Conservation (phyloP, 345 rosid genomes). For the Mercurialis annua region DNA sequence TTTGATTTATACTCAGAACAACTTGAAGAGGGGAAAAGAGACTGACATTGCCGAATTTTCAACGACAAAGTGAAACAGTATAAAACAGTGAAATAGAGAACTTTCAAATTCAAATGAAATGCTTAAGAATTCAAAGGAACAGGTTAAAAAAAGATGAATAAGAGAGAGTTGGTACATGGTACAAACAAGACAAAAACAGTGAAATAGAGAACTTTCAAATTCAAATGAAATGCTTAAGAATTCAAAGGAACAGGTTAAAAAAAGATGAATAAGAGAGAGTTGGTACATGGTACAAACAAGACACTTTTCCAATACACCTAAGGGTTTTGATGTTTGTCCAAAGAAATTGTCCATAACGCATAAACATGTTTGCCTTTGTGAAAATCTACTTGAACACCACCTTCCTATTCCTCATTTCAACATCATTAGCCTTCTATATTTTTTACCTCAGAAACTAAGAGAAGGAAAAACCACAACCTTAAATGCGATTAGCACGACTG, state of each 20-base stretch:
- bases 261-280: not conserved
- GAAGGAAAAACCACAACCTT: not conserved
- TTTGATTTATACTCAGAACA: slow-evolving; percentile 8
- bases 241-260: not conserved
- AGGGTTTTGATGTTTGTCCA: not conserved
- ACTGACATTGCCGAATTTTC: not conserved
- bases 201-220: too few relatives aligned
- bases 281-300: not conserved
- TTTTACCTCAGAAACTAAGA: slow-evolving; percentile 5
- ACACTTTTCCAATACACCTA: not conserved
- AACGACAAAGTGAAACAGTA: not conserved
- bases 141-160: too few relatives aligned
- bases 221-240: not conserved
- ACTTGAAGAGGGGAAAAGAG: not conserved
- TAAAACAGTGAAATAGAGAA: not conserved
- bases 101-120: too few relatives aligned
- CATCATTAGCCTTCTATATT: not conserved
- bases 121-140: too few relatives aligned
- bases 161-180: too few relatives aligned
- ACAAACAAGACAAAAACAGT: too few relatives aligned
- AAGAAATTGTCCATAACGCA: not conserved
- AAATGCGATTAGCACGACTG: not conserved
- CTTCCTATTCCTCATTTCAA: not conserved
- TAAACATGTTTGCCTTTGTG: not conserved
- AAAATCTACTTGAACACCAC: not conserved